Conservation (phyloP, 305 asterid species). For the Fraxinus xanthoxyloides region DNA sequence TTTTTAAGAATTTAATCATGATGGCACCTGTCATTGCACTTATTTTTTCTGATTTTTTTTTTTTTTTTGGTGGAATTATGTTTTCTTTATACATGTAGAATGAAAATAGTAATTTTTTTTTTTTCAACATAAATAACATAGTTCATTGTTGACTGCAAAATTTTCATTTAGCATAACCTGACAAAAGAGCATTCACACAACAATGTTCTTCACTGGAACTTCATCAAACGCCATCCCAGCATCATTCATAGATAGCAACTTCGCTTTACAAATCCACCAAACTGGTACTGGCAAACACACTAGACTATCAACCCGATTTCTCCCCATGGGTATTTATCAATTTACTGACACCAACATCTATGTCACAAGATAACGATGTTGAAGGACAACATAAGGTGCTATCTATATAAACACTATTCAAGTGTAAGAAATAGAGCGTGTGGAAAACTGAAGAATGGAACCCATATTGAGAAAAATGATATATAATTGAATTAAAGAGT, state of each 20-base stretch:
- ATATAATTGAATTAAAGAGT: background rate
- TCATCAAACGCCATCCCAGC: background rate
- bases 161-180: background rate
- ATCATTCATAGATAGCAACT: background rate
- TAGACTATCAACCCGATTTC: background rate
- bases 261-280: background rate
- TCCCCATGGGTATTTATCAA: background rate
- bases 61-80: background rate
- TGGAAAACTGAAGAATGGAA: background rate
- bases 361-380: background rate
- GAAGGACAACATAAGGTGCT: background rate
- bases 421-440: background rate
- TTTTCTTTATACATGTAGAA: background rate
- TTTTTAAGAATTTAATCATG: background rate
- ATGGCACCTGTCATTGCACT: background rate
- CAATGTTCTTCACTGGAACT: background rate
- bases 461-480: background rate
- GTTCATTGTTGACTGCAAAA: background rate
- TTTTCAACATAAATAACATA: background rate
- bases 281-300: background rate
- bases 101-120: background rate
- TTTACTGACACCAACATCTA: background rate
- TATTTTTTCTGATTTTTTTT: background rate
- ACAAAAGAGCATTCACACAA: background rate
- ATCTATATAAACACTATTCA: background rate